Evolutionary conservation across 1,284 basidiomycete genomes (phyloP).

Genomic region (Grifola frondosa): DNA sequence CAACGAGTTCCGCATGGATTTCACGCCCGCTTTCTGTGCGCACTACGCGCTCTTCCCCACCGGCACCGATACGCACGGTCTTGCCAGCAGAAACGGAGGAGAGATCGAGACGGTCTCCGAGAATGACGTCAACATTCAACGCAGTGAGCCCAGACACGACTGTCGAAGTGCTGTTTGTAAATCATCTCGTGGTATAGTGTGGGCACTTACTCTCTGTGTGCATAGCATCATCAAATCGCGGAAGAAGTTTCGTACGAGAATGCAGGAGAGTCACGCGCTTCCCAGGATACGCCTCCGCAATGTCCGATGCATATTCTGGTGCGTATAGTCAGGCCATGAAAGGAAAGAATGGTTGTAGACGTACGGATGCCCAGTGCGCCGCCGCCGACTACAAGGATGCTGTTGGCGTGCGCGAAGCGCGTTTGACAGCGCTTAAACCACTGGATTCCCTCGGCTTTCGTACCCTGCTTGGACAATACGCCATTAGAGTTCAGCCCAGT

Average conservation of each 20-base stretch:
- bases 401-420: constrained; percentile 39
- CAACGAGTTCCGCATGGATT: constrained; percentile 61
- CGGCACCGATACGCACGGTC: constrained; percentile 23
- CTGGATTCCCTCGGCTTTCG: constrained; percentile 43
- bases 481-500: too few species aligned
- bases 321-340: too few species aligned
- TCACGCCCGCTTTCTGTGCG: constrained; percentile 54
- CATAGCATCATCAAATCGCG: constrained; percentile 53
- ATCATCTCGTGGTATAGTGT: not conserved
- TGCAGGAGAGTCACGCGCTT: constrained; percentile 66
- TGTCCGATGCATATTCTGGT: constrained; percentile 66
- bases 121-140: constrained; percentile 43
- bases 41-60: constrained; percentile 38
- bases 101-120: constrained; percentile 52
- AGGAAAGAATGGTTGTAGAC: too few species aligned
- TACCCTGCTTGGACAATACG: constrained; percentile 35
- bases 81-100: constrained; percentile 31
- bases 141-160: constrained; percentile 42
- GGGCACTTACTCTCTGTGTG: constrained; percentile 47
- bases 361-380: constrained; percentile 62
- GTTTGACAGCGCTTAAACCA: constrained; percentile 48
- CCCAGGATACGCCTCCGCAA: constrained; percentile 54
- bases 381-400: constrained; percentile 55
- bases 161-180: constrained; percentile 20
- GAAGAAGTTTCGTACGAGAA: constrained; percentile 56